Evolutionary conservation across 2,329 filamentous ascomycete genomes (phyloP), one percentile per base, ranked within the genome.

Genomic region (Corniculantispora saksenae): DNA sequence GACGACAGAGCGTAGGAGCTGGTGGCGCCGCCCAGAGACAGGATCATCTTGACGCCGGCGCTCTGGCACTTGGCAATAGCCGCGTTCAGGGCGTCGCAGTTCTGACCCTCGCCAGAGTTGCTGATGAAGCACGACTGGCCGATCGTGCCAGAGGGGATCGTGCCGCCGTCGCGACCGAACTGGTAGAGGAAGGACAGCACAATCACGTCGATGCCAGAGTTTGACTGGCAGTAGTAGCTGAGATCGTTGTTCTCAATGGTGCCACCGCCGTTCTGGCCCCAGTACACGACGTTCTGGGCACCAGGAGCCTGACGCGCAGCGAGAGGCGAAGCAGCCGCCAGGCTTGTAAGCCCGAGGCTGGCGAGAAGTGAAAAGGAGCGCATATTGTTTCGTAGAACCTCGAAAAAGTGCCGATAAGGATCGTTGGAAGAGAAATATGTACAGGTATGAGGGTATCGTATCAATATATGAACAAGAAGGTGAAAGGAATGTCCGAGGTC

Each of bases 181-280:
- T 74, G 60, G 69, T 78, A 80, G 8, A 82, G 66, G 68, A 82
- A 82, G 21, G 79, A 72, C 8, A 82, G 72, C 1, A 81, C 78
- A 40, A 82, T 70, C 47, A 82, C 75, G 67, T 82, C 78, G 54
- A 82, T 77, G 17, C 78, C 79, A 1, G 78, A 66, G 10, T 71
- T 69, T 0, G 72, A 66, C 13, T 71, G 75, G 67, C 79, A 81
- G 71, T 81, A 81, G 6, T 70, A 61, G 51, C 72, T 69, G 58
- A 79, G 72, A 66, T 79, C 74, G 48, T 77, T 77, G 67, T 78
- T 76, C 66, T 77, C 76, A 35, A 74, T 68, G 4, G 72, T 48
- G 13, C 61, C 62, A 19, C 69, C 77, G 47, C 69, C 69, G 29
- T 70, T 69, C 45, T 71, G 69, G 9, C 74, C 72, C 64, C 75